Conservation (phyloP, 2,329 filamentous ascomycete genomes). For the Fusarium piperis region DNA sequence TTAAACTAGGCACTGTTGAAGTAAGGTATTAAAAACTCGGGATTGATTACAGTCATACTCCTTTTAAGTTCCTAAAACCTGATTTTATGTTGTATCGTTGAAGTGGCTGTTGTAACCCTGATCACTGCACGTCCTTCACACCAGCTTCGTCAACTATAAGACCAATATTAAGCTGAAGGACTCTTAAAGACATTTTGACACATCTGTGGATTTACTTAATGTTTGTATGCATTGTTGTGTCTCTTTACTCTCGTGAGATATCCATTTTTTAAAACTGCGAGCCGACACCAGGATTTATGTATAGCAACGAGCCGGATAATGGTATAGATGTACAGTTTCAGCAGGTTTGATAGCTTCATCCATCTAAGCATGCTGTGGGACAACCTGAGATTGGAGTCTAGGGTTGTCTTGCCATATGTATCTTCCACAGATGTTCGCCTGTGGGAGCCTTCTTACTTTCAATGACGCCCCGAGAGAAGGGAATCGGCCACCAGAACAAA, state of each 20-base stretch:
- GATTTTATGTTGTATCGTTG: background rate
- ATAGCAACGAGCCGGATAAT: background rate
- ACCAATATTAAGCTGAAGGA: no score
- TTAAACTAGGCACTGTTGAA: background rate
- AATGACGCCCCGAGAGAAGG: background rate
- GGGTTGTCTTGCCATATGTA: background rate
- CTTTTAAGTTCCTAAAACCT: background rate
- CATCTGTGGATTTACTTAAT: background rate
- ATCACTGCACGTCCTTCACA: background rate
- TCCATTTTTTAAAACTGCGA: background rate
- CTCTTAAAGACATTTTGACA: background rate
- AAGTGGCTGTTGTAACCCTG: background rate
- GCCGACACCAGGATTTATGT: background rate
- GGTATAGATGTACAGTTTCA: background rate
- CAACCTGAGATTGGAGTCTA: background rate
- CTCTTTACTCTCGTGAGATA: background rate
- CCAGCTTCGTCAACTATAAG: background rate
- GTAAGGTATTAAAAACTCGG: background rate
- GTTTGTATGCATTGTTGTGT: background rate
- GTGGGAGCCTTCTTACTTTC: background rate
- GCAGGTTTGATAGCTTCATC: background rate
- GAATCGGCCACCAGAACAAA: no score
- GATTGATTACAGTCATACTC: background rate
- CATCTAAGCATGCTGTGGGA: background rate
- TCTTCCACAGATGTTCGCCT: background rate